These are phyloP conservation scores for Pterothamnion heteromorphum DNA, from an alignment of 31 red algal species.

Conservation along the genomic window DNA sequence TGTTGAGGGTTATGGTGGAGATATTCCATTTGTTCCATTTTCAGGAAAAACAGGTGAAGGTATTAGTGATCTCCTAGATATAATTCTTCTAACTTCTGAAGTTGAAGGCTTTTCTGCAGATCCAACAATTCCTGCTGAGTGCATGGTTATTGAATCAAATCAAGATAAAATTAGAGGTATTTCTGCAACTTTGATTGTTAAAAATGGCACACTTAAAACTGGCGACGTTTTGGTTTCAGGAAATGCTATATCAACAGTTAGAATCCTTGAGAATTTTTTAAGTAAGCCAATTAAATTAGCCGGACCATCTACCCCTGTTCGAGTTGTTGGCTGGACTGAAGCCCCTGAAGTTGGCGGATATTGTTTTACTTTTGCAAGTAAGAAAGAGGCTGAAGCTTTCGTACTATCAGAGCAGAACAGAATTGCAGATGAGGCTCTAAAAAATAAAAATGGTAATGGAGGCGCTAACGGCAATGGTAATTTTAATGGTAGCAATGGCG, in stretches of 20 bases:
- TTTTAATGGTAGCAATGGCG: neutral
- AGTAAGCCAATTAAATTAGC: conserved; percentile 47
- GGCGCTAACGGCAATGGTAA: neutral
- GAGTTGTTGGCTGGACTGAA: conserved; percentile 52
- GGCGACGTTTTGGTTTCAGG: neutral
- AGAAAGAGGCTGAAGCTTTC: neutral
- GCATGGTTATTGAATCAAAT: conserved; percentile 14
- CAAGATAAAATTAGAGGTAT: neutral
- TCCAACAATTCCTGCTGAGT: neutral
- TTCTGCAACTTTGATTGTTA: neutral
- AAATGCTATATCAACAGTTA: neutral
- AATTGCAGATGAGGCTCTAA: neutral
- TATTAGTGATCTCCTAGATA: conserved; percentile 35
- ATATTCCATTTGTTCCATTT: conserved; percentile 47
- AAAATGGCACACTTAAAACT: neutral
- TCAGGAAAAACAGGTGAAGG: conserved; percentile 52
- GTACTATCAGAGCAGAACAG: neutral
- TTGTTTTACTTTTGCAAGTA: conserved; percentile 16
- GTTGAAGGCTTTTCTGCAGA: neutral
- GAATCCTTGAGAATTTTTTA: conserved; percentile 52
- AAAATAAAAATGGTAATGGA: neutral
- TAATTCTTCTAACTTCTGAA: neutral
- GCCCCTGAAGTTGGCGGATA: conserved; percentile 20
- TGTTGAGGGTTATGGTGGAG: conserved; percentile 54
- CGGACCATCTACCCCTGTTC: conserved; percentile 24